A percentile compares a stretch with the other conserved stretches of the same genome.
These are phyloP conservation scores for Globisporangium echinulatum DNA, from an alignment of 352 stramenopile genomes.

Conservation along the genomic window DNA sequence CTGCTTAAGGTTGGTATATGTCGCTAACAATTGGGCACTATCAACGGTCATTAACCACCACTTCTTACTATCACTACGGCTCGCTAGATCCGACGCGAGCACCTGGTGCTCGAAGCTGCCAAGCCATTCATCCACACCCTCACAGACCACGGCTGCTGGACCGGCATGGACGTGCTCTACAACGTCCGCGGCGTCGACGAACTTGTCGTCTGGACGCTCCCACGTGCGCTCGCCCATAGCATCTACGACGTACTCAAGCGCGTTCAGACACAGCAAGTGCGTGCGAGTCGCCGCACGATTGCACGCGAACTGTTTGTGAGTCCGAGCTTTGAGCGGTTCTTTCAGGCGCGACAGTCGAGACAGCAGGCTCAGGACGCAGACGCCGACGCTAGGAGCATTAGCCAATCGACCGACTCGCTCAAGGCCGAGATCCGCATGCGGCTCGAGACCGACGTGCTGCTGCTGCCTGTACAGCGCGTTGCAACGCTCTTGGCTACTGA, in stretches of 20 bases:
- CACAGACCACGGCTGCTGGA: constrained; percentile 41
- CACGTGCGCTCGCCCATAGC: constrained; percentile 30
- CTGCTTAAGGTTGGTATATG: constrained; percentile 34
- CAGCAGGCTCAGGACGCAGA: too few species aligned
- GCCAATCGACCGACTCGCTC: neutral
- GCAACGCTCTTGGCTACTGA: constrained; percentile 15
- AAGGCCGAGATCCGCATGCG: constrained; percentile 19
- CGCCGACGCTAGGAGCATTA: too few species aligned
- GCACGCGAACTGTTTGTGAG: constrained; percentile 34
- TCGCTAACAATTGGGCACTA: neutral
- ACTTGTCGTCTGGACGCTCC: constrained; percentile 48
- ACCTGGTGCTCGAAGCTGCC: constrained; percentile 34
- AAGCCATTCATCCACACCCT: constrained; percentile 31
- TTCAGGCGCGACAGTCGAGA: constrained; percentile 9
- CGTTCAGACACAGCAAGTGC: constrained; percentile 32
- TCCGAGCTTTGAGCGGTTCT: constrained; percentile 32
- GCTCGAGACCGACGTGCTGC: constrained; percentile 40
- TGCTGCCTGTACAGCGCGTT: constrained; percentile 24
- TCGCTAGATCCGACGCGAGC: constrained; percentile 43
- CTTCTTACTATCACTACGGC: neutral
- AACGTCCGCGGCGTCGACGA: constrained; percentile 39
- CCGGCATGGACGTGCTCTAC: constrained; percentile 49
- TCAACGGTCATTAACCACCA: neutral
- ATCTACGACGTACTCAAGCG: constrained; percentile 55
- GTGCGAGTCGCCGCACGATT: constrained; percentile 35